These are phyloP conservation scores for Rhodotorula diobovata DNA, from an alignment of 768 basidiomycete genomes.

Conservation along the genomic window DNA sequence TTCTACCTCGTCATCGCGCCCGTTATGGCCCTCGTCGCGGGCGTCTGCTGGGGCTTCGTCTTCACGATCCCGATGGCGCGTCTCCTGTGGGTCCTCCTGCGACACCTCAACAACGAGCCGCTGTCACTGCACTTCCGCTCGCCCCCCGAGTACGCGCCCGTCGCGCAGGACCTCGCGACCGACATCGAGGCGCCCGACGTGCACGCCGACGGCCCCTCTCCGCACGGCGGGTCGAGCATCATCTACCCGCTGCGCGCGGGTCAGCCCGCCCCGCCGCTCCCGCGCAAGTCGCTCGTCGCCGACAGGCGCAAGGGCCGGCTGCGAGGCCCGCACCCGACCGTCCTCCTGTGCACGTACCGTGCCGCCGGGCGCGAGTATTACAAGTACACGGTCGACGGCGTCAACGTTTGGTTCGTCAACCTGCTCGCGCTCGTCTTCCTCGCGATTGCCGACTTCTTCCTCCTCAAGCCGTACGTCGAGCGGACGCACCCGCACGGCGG, in stretches of 20 bases:
- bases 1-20: constrained; percentile 78
- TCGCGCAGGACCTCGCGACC: constrained; percentile 47
- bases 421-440: constrained; percentile 89
- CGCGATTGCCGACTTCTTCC: constrained; percentile 78
- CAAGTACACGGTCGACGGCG: constrained; percentile 98
- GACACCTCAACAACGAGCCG: constrained; percentile 71
- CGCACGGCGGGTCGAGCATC: constrained; percentile 22
- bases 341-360: constrained; percentile 88
- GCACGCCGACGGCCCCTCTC: constrained; percentile 1
- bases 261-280: constrained; percentile 67
- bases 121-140: constrained; percentile 86
- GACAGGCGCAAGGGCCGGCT: constrained; percentile 39
- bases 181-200: constrained; percentile 9
- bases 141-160: constrained; percentile 53
- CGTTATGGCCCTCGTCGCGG: constrained; percentile 76
- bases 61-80: constrained; percentile 98
- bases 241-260: constrained; percentile 58
- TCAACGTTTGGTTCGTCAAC: constrained; percentile 97
- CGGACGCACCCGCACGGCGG: constrained; percentile 43
- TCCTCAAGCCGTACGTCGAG: constrained; percentile 70
- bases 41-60: constrained; percentile 90
- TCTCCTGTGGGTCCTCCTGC: constrained; percentile 89
- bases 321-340: constrained; percentile 59
- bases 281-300: constrained; percentile 39
- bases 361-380: constrained; percentile 87